Percentiles rank a stretch among this genome's conserved stretches.
Conservation (phyloP, 164 flowering plant species). For the Amborella trichopoda region DNA sequence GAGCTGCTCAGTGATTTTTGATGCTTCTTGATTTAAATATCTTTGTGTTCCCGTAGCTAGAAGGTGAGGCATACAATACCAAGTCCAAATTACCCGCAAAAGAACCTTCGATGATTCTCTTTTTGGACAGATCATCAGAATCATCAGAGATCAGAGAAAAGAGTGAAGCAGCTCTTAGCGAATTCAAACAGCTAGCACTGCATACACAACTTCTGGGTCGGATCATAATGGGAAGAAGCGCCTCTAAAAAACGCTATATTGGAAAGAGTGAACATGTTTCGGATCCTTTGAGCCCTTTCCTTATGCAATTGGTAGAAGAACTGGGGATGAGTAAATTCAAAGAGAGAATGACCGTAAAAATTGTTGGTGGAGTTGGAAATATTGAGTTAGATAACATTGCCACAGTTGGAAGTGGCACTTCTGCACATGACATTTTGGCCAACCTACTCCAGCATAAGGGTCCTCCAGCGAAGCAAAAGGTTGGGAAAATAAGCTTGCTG, state of each 20-base stretch:
- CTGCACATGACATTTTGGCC: slow-evolving; percentile 51
- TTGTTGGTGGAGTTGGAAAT: slow-evolving; percentile 43
- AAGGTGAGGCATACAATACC: slow-evolving; percentile 31
- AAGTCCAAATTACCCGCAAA: slow-evolving; percentile 47
- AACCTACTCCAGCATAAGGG: slow-evolving; percentile 37
- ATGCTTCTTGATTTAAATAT: no score
- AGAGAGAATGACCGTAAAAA: slow-evolving; percentile 50
- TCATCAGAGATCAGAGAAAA: slow-evolving; percentile 30
- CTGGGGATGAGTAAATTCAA: slow-evolving; percentile 17
- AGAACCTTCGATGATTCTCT: slow-evolving; percentile 63
- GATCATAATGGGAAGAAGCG: slow-evolving; percentile 7
- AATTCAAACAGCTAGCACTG: slow-evolving; percentile 43
- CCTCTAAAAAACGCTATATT: no score
- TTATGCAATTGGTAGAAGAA: slow-evolving; percentile 14
- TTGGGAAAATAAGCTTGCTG: slow-evolving; percentile 45
- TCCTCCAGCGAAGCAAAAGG: slow-evolving; percentile 15
- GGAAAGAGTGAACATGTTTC: slow-evolving; percentile 7
- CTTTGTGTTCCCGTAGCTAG: slow-evolving; percentile 36
- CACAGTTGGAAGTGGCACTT: slow-evolving; percentile 31
- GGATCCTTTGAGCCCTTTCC: slow-evolving; percentile 15
- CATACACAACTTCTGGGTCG: slow-evolving; percentile 15
- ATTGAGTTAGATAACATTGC: slow-evolving; percentile 29
- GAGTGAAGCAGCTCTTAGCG: slow-evolving; percentile 50
- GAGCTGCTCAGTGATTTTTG: no score
- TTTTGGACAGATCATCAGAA: slow-evolving; percentile 79